Evolutionary conservation across 148 eudicot species (phyloP), one percentile per base, ranked within the genome.

Genomic region (Simmondsia chinensis): DNA sequence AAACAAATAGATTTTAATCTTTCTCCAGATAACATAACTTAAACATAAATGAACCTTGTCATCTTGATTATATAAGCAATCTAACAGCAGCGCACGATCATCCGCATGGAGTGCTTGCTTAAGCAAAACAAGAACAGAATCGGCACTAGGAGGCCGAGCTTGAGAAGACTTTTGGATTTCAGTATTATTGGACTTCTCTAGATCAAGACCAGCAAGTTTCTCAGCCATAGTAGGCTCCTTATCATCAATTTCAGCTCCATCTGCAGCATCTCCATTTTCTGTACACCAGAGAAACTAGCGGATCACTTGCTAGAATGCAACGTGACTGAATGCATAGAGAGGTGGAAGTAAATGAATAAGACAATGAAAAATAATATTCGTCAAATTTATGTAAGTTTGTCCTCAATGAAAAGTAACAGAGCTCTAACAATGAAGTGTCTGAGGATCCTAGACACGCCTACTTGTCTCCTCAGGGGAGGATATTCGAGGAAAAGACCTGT

Each of bases 161-260:
- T 9, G 43, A 46, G 52, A 30, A 50, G 73, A 43, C 33, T 68
- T 73, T 39, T 52, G 52, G 64, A 48, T 52, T 8, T 60, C 51
- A 27, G 29, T 19, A 39, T 51, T 57, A 26, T 48, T 60, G 19
- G 47, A 63, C 17, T 68, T 77, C 21, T 32, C 42, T 51, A 83
- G 31, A 61, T 77, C 73, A 43, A 88, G 64, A 54, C 52, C 69
- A 11, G 86, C 86, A 48, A 91, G 83, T 60, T 79, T 86, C 35
- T 91, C 94, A n/a, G 89, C 99, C 73, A 86, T 85, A 26, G 96
- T 86, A 32, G 94, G 96, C 68, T 86, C 94, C 52, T 69, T 69
- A 39, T 74, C 73, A n/a, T 74, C 76, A 48, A 73, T 46, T 25
- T 63, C 63, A 48, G 48, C 37, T 54, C 63, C 83, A 64, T 71